Evolutionary conservation across 139 green algal species (phyloP).

Genomic region (Chlamydomonas asymmetrica): DNA sequence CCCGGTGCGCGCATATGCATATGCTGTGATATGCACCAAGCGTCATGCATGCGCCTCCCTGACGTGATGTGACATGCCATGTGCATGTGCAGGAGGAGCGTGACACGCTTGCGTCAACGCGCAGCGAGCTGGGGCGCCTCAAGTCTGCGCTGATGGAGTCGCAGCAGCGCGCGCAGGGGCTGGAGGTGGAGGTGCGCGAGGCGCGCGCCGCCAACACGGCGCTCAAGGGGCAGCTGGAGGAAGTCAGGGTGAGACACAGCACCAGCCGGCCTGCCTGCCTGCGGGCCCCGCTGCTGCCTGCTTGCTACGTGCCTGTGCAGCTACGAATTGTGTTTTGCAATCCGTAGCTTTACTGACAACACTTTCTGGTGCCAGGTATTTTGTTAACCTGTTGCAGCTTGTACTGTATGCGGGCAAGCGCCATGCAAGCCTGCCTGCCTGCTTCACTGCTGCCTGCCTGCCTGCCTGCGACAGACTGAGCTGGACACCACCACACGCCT

Average conservation of each 20-base stretch:
- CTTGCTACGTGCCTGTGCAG: too few species aligned
- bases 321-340: too few species aligned
- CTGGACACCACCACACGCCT: too few species aligned
- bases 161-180: constrained; percentile 19
- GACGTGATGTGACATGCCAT: too few species aligned
- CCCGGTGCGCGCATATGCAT: too few species aligned
- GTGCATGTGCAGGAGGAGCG: constrained; percentile 34
- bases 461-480: too few species aligned
- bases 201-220: background rate
- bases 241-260: background rate
- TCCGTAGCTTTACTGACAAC: too few species aligned
- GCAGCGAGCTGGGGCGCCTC: constrained; percentile 20
- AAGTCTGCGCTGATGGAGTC: constrained; percentile 26
- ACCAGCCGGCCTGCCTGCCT: too few species aligned
- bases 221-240: constrained; percentile 12
- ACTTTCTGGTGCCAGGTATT: too few species aligned
- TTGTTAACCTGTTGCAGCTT: too few species aligned
- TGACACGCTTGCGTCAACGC: constrained; percentile 10
- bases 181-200: constrained; percentile 20
- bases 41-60: too few species aligned
- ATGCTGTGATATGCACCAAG: too few species aligned
- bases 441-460: background rate
- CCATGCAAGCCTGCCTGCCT: background rate
- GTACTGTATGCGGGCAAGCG: background rate
- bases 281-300: background rate